A percentile compares a stretch with the other conserved stretches of the same genome.
phyloP scores from a whole-genome alignment of 2,329 filamentous ascomycete genomes.

The Ceratocystis eucalypticola region DNA sequence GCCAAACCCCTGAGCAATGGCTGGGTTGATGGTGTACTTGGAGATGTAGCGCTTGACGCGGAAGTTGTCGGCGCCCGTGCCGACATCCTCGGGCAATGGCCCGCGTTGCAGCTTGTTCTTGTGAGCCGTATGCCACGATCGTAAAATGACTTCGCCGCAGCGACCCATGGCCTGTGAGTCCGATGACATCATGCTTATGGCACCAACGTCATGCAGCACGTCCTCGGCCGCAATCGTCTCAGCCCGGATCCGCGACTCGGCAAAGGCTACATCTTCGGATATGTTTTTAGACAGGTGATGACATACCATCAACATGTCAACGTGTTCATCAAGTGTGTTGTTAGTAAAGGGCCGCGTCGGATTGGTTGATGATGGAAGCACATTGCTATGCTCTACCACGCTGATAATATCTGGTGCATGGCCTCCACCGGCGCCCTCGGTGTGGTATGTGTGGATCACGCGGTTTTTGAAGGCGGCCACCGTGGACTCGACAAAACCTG shows the following conservation, averaged over 20 bases:
- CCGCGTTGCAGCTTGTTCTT: conserved; percentile 90
- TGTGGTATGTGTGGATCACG: conserved; percentile 94
- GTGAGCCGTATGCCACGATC: conserved; percentile 94
- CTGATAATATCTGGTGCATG: conserved; percentile 94
- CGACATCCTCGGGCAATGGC: conserved; percentile 59
- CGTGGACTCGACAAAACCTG: conserved; percentile 90
- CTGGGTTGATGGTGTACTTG: conserved; percentile 94
- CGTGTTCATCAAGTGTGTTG: conserved; percentile 90
- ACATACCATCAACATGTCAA: conserved; percentile 98
- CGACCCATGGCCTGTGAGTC: conserved; percentile 96
- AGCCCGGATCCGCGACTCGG: conserved; percentile 82
- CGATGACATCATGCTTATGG: conserved; percentile 94
- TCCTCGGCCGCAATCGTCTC: conserved; percentile 96
- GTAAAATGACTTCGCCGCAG: conserved; percentile 80
- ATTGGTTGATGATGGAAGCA: conserved; percentile 82
- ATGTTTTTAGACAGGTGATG: conserved; percentile 88
- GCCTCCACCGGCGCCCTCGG: conserved; percentile 85
- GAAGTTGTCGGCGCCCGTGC: conserved; percentile 73
- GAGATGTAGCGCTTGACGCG: conserved; percentile 83
- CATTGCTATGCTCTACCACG: conserved; percentile 77
- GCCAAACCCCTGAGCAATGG: conserved; percentile 76
- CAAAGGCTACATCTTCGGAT: conserved; percentile 89
- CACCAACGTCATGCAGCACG: conserved; percentile 84
- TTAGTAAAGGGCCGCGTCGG: conserved; percentile 79
- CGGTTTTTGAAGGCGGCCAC: conserved; percentile 72